Percentiles rank a stretch among this genome's conserved stretches.
These are phyloP conservation scores for Przewalskia tangutica DNA, from an alignment of 257 asterid genomes.

Conservation along the genomic window DNA sequence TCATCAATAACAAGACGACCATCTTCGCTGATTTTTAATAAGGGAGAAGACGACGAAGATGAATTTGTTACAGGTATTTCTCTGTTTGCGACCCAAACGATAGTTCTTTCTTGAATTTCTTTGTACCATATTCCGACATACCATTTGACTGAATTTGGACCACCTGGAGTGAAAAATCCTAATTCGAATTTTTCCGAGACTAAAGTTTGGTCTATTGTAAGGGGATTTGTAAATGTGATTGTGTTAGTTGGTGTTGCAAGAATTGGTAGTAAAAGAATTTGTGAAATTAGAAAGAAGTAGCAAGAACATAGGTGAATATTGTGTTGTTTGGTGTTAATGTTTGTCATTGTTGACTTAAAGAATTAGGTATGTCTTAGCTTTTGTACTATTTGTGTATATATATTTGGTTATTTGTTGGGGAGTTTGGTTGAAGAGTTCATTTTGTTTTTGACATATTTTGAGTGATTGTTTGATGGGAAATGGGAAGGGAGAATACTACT, in stretches of 20 bases:
- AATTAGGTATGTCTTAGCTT: neutral
- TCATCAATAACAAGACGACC: slow-evolving; percentile 10
- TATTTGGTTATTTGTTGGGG: neutral
- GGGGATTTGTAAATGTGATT: slow-evolving; percentile 14
- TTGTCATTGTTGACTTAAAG: neutral
- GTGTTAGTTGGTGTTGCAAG: slow-evolving; percentile 9
- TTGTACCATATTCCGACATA: slow-evolving; percentile 26
- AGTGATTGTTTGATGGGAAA: neutral
- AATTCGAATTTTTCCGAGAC: slow-evolving; percentile 10
- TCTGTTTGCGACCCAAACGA: slow-evolving; percentile 19
- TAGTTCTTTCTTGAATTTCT: neutral
- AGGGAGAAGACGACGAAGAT: neutral
- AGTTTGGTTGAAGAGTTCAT: neutral
- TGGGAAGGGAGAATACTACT: too few relatives aligned
- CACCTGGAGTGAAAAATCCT: slow-evolving; percentile 16
- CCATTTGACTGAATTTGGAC: slow-evolving; percentile 7
- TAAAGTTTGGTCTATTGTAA: slow-evolving; percentile 11
- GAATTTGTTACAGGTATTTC: neutral
- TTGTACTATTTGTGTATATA: neutral
- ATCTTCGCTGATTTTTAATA: slow-evolving; percentile 1
- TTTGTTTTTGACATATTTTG: too few relatives aligned
- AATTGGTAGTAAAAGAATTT: neutral
- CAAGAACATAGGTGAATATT: neutral
- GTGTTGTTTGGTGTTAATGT: neutral
- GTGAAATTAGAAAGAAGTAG: neutral